Evolutionary conservation across 768 basidiomycete genomes (phyloP).

Genomic region (Naganishia vishniacii): DNA sequence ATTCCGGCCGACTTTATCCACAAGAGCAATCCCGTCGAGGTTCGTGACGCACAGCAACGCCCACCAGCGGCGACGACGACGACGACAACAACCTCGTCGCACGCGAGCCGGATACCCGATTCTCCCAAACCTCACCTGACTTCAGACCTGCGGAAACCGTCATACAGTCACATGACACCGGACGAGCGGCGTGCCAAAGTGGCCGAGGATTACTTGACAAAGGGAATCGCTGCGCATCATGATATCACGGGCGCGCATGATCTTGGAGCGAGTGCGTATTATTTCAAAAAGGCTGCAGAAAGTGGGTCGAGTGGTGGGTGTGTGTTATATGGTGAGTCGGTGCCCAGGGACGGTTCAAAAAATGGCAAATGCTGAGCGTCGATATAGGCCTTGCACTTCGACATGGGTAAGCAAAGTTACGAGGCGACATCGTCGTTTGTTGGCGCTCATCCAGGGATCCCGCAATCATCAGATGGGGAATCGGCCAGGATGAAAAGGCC

Average conservation of each 20-base stretch:
- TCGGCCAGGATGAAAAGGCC: constrained; percentile 39
- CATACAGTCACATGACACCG: neutral
- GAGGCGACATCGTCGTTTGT: neutral
- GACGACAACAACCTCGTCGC: too few species aligned
- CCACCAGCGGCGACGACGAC: too few species aligned
- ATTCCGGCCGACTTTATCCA: constrained; percentile 1
- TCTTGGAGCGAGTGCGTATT: constrained; percentile 41
- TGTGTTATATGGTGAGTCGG: constrained; percentile 44
- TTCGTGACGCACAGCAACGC: neutral
- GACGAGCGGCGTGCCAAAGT: constrained; percentile 7
- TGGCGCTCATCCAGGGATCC: neutral
- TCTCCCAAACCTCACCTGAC: neutral
- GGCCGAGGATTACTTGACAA: constrained; percentile 37
- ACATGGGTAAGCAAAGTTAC: constrained; percentile 32
- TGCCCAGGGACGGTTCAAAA: neutral
- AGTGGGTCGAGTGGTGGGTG: constrained; percentile 41
- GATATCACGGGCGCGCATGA: constrained; percentile 39
- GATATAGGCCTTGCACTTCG: constrained; percentile 38
- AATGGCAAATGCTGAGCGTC: neutral
- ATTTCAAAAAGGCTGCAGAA: constrained; percentile 46
- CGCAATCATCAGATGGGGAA: constrained; percentile 35
- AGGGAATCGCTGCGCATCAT: constrained; percentile 33
- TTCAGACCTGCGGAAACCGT: neutral
- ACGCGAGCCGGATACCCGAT: neutral
- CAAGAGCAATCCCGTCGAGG: neutral